Evolutionary conservation across 345 rosid genomes (phyloP), one percentile per base, ranked within the genome.

Genomic region (Aegle marmelos): DNA sequence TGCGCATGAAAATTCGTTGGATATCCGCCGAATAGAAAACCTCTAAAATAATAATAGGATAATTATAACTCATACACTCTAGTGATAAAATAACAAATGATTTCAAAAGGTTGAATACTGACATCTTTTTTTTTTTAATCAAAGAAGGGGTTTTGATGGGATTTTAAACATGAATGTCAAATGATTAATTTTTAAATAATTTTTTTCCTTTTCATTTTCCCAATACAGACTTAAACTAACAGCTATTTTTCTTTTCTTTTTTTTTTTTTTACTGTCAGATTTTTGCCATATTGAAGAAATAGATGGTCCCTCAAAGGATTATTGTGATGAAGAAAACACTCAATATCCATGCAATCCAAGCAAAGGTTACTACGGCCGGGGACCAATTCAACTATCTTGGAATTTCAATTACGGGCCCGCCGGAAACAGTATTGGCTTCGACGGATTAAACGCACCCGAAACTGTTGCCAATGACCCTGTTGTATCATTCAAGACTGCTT

Each of bases 231-330:
- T 45, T 70, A 1, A n/a, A n/a, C n/a, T n/a, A n/a, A n/a, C n/a
- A n/a, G n/a, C n/a, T n/a, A n/a, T n/a, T n/a, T n/a, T n/a, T n/a
- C n/a, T n/a, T n/a, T n/a, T n/a, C n/a, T n/a, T n/a, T n/a, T n/a
- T n/a, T n/a, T 7, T 0, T 65, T 6, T n/a, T 60, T 41, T 56
- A 56, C 4, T 75, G 77, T 83, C 86, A 93, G 96, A 84, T 63
- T 93, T 91, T 56, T 93, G 96, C 85, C 73, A 74, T 68, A 84
- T 87, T 37, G 92, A 93, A 82, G 96, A 93, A 61, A 82, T 79
- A 4, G 68, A 90, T 31, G 92, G 91, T 36, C 79, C 93, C n/a
- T 76, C 89, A 0, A 84, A 57, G 31, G 72, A 89, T 81, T 88
- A 78, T 22, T 89, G 94, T 78, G 85, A 91, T 61, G 73, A 76